Base-by-base conservation (phyloP, 495 filamentous ascomycete species). In the Penicillium cataractarum region DNA sequence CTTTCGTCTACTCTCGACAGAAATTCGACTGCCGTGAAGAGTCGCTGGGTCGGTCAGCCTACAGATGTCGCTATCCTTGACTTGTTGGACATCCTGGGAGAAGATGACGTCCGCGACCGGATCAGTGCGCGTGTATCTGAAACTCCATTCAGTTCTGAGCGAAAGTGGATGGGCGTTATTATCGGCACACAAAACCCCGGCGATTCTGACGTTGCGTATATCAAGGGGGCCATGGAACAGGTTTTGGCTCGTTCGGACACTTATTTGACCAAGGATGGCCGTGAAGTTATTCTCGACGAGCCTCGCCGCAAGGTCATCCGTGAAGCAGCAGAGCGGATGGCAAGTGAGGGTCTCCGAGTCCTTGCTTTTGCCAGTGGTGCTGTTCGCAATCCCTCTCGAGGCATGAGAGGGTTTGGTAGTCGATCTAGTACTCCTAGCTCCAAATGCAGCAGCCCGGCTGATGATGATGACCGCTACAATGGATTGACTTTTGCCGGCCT, bases 151-250 rank as follows among this genome's bases (percentile, higher is more conserved):
- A 97, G 92, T 70, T 98, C 95, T 1, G 93, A 97, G 67, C 86
- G 92, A 50, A 99, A 97, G 76, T 99, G 95, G 94, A 99, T 98
- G 95, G 95, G 95, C 35, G 93, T 97, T 15, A 87, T 91, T 2
- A 92, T 97, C 64, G 87, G 88, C 32, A 82, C 79, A 4, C 78
- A 76, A 58, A 71, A 75, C 58, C 73, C 80, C 33, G 73, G 70
- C 55, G 78, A 79, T 26, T 68, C 84, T 6, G 89, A 94, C 66
- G 84, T 90, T 59, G 93, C 90, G 13, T 97, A 98, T 66, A 90
- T 97, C 72, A 99, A 99, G 72, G 95, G 95, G 46, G 92, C 95
- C 56, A 82, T 98, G 37, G 95, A 99, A 71, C 89, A 88, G 72
- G 84, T 99, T 15, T 79, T 99, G 2, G 85, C 85, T 32, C 86